Evolutionary conservation across 2,329 filamentous ascomycete species (phyloP).

Genomic region (Aspergillus novoparasiticus): DNA sequence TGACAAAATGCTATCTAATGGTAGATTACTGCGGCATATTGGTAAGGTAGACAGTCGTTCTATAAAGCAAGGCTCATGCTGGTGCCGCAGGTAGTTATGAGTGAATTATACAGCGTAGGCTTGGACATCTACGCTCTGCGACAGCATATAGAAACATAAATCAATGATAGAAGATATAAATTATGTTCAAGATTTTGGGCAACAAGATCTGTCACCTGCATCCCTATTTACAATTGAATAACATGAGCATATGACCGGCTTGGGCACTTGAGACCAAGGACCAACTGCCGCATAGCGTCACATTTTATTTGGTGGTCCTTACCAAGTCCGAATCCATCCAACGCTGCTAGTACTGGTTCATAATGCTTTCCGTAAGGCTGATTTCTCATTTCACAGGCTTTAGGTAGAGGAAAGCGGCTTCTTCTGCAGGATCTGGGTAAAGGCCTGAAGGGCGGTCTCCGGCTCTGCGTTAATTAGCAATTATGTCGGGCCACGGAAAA

Average conservation of each 20-base stretch:
- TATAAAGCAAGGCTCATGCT: no score
- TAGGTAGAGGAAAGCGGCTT: conserved; percentile 25
- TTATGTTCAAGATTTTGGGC: background rate
- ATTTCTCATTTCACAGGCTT: no score
- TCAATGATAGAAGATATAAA: background rate
- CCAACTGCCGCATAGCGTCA: background rate
- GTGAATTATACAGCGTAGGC: no score
- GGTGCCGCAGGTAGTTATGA: no score
- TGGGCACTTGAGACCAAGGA: background rate
- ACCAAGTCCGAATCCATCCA: background rate
- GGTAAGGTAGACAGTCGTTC: no score
- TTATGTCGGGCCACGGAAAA: conserved; percentile 16
- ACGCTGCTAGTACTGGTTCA: background rate
- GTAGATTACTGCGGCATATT: no score
- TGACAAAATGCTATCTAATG: no score
- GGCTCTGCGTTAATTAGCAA: conserved; percentile 37
- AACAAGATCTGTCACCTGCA: background rate
- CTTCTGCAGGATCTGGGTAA: conserved; percentile 48
- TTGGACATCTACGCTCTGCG: no score
- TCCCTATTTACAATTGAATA: background rate
- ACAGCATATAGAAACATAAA: background rate
- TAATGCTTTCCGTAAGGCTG: background rate
- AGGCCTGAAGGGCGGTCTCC: conserved; percentile 48
- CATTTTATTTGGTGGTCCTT: background rate
- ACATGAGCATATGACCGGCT: background rate